Evolutionary conservation across 495 filamentous ascomycete species (phyloP).

Genomic region (Chaetomium tenue): DNA sequence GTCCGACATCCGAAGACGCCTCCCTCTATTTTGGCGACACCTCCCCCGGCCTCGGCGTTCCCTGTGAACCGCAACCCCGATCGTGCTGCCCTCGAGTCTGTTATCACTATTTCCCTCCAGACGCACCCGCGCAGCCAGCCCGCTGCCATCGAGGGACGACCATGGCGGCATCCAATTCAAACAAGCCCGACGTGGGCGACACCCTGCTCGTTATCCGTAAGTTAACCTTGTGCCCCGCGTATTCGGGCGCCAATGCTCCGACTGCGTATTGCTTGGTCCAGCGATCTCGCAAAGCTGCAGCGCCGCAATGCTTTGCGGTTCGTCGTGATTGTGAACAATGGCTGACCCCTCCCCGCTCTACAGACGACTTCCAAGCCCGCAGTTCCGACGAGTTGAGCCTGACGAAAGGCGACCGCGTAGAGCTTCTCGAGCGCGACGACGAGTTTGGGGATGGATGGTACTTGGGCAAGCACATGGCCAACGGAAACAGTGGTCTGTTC

Average conservation of each 20-base stretch:
- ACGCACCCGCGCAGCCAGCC: conserved; percentile 27
- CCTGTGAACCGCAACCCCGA: conserved; percentile 1
- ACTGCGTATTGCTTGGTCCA: background rate
- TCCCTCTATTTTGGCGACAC: conserved; percentile 2
- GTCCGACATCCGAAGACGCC: conserved; percentile 11
- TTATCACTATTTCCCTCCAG: conserved; percentile 18
- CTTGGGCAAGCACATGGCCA: conserved; percentile 74
- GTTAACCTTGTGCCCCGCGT: conserved; percentile 42
- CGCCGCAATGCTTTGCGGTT: background rate
- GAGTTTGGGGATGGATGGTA: conserved; percentile 99
- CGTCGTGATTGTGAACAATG: conserved; percentile 7
- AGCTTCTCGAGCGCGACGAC: conserved; percentile 91
- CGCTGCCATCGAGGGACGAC: conserved; percentile 21
- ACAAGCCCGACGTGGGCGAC: conserved; percentile 62
- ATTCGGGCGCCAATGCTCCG: conserved; percentile 13
- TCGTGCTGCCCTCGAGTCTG: conserved; percentile 3
- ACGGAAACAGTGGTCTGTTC: conserved; percentile 77
- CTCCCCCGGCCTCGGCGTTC: conserved; percentile 2
- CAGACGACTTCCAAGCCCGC: conserved; percentile 83
- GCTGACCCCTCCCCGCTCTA: conserved; percentile 21
- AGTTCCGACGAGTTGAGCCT: conserved; percentile 91
- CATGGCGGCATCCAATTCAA: conserved; percentile 49
- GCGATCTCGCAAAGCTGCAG: background rate
- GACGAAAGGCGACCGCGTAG: conserved; percentile 81
- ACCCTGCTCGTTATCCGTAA: conserved; percentile 75